Evolutionary conservation across 352 stramenopile species (phyloP).

Genomic region (Phytophthora chlamydospora): DNA sequence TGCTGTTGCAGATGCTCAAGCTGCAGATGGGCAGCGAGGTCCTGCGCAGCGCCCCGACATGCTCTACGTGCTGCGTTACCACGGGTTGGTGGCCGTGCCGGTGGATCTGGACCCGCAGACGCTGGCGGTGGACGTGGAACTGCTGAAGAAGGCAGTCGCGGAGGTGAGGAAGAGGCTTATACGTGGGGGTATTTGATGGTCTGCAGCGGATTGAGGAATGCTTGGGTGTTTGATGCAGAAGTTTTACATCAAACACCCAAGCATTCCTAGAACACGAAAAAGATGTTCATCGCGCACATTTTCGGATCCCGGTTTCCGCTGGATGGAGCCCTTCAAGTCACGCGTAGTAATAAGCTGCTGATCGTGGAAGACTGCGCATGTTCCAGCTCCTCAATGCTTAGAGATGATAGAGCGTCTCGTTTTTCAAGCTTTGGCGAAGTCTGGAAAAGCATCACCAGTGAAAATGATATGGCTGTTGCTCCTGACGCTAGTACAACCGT

Average conservation of each 20-base stretch:
- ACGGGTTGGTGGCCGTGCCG: constrained; percentile 75
- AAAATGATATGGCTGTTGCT: too few species aligned
- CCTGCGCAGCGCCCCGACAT: constrained; percentile 84
- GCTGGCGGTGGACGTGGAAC: constrained; percentile 58
- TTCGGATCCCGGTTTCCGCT: constrained; percentile 76
- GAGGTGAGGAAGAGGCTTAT: constrained; percentile 28
- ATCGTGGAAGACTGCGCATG: constrained; percentile 80
- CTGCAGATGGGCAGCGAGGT: constrained; percentile 73
- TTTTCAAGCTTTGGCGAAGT: too few species aligned
- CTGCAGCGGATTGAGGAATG: constrained; percentile 4
- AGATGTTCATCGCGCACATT: constrained; percentile 81
- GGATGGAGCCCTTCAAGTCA: constrained; percentile 56
- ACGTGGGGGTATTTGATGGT: neutral
- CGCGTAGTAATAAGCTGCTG: constrained; percentile 55
- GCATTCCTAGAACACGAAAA: constrained; percentile 71
- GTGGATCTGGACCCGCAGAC: constrained; percentile 75
- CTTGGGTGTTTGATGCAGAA: neutral
- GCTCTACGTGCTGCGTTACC: constrained; percentile 77
- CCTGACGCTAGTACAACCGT: too few species aligned
- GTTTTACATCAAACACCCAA: too few species aligned
- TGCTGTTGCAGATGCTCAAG: constrained; percentile 76
- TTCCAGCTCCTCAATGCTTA: too few species aligned
- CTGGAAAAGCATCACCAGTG: too few species aligned
- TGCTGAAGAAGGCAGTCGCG: constrained; percentile 49
- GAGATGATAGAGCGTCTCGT: too few species aligned